Base-by-base conservation (phyloP, 768 basidiomycete genomes). In the Lepiota brunneoincarnata region DNA sequence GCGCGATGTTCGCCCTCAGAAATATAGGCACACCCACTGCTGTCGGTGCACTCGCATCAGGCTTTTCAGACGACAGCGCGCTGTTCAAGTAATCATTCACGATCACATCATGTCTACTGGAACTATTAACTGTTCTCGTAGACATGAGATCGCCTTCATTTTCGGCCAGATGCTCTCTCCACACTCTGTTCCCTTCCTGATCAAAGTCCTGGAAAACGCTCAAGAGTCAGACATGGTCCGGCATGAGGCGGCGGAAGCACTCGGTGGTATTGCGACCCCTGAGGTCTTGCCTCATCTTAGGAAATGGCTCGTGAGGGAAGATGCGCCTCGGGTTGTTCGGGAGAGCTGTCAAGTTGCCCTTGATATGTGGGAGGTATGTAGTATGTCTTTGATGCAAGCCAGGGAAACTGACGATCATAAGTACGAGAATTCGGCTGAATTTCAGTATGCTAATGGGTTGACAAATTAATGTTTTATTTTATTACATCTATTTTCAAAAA, bases 111-210 rank as follows among this genome's bases (percentile, higher is more conserved):
- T 48, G 21, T 26, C 17, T 20, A 24, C 23, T 38, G 0, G n/a
- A 15, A 48, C 14, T 5, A 12, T 31, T 17, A 21, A 28, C 14
- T 36, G 31, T 48, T 37, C 24, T 50, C 23, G 1, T 34, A 96
- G 95, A 59, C 97, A 99, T 69, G 97, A 99, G 69, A 93, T 99
- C 43, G 97, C 97, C 1, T 99, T 98, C 69, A 89, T 99, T 41
- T 98, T 98, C 64, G 97, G 97, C 11, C 97, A 99, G 73, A 80
- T 99, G 39, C 82, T 92, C 47, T 93, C 92, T 1, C 77, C 87
- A 4, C 86, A 94, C 66, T 89, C 93, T 0, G 89, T 98, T 18
- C 93, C 95, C 9, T 79, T 90, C 0, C 76, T 99, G 28, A 67
- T 98, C 34, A 70, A 79, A 36, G 91, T 96, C 24, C 76, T 99